Conservation (phyloP, 1,284 basidiomycete species). For the Austroboletus olivaceoglutinosus region DNA sequence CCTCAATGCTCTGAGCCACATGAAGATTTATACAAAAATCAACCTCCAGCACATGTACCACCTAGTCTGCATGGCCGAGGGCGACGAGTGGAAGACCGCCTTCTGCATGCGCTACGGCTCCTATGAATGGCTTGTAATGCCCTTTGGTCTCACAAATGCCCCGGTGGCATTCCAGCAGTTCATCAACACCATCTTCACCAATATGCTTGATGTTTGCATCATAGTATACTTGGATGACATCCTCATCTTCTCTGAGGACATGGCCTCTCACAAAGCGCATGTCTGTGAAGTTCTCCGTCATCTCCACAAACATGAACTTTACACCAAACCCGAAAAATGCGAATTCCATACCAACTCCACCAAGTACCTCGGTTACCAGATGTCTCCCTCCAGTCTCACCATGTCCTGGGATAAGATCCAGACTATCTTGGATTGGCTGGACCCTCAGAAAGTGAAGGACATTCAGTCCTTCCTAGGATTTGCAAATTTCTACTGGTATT, state of each 20-base stretch:
- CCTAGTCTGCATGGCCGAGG: neutral
- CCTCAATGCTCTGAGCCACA: neutral
- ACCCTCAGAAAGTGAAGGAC: neutral
- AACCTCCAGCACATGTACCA: neutral
- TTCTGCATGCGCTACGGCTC: neutral
- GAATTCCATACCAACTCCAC: conserved; percentile 18
- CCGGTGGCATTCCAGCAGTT: neutral
- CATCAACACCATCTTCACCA: neutral
- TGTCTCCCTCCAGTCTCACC: neutral
- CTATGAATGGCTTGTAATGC: neutral
- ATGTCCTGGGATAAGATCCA: neutral
- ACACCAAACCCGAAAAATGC: conserved; percentile 31
- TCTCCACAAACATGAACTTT: conserved; percentile 21
- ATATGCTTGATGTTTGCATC: neutral
- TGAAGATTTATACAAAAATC: neutral
- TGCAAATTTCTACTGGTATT: no score
- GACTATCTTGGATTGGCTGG: neutral
- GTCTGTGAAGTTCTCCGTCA: conserved; percentile 30
- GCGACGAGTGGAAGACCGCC: neutral
- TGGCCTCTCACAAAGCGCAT: conserved; percentile 24
- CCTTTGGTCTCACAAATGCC: neutral
- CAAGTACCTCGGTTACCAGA: conserved; percentile 28
- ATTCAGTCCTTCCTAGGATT: no score
- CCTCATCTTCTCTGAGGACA: neutral
- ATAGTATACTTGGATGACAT: neutral